Percentiles rank a stretch among this genome's conserved stretches.
Conservation (phyloP, 345 rosid genomes). For the Euphorbia tirucalli region DNA sequence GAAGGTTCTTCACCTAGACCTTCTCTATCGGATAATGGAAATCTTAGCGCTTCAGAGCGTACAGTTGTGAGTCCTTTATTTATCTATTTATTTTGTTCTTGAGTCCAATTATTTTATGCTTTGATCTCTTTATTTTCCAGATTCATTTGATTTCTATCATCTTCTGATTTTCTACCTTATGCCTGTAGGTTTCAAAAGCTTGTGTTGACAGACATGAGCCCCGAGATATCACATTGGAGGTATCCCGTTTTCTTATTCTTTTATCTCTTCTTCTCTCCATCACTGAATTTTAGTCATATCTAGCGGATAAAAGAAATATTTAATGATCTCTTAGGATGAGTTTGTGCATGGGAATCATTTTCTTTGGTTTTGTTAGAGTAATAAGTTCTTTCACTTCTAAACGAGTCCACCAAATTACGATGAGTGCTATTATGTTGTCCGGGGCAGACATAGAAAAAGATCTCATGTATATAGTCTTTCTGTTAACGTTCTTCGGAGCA, state of each 20-base stretch:
- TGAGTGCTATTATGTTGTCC: background rate
- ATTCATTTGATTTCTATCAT: slow-evolving; percentile 14
- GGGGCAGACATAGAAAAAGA: too few species aligned
- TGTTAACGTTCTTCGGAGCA: too few species aligned
- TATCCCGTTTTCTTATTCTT: slow-evolving; percentile 15
- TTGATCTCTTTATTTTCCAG: background rate
- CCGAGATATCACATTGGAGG: slow-evolving; percentile 61
- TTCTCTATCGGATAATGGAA: slow-evolving; percentile 62
- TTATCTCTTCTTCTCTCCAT: background rate
- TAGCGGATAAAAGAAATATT: background rate
- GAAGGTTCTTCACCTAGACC: slow-evolving; percentile 78
- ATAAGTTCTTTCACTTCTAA: background rate
- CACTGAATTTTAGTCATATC: background rate
- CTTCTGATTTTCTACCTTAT: slow-evolving; percentile 1
- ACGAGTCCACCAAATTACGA: background rate
- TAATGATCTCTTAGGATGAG: background rate
- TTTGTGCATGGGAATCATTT: background rate
- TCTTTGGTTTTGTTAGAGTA: background rate
- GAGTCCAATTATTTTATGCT: background rate
- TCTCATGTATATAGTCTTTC: too few species aligned
- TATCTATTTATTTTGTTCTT: slow-evolving; percentile 9
- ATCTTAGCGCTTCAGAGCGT: slow-evolving; percentile 42
- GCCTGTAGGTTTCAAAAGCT: slow-evolving; percentile 49
- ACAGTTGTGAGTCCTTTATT: slow-evolving; percentile 48
- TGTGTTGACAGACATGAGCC: slow-evolving; percentile 43